Base-by-base conservation (phyloP, 177 flowering plant genomes). In the Vitis hybrid region DNA sequence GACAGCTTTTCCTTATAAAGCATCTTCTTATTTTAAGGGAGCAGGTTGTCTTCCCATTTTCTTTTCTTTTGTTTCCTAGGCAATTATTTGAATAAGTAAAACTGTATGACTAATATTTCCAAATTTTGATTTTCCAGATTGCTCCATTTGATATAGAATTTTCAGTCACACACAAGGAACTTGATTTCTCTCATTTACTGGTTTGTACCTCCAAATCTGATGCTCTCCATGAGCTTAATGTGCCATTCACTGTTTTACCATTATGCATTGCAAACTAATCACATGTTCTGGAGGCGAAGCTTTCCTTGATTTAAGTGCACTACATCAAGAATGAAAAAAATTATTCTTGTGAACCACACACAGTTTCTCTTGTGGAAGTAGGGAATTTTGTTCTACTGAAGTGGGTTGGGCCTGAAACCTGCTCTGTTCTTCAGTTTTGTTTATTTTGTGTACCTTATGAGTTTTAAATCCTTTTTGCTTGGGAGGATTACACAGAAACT, bases 181-280 rank as follows among this genome's bases (percentile, higher is more conserved):
- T 96, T 58, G 99, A 96, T 82, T 96, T 96, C 88, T 93, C 99
- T 62, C 98, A 96, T 85, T 82, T 92, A 81, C 86, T 93, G 98
- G 99, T 95, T 70, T 75, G 91, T 84, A 20, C 63, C 61, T 7
- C 13, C 12, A 20, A 55, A 46, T 0, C 61, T 51, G 24, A 67
- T 58, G 27, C 54, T 54, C 17, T 27, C n/a, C 15, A 21, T 27
- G 24, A 20, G 15, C 13, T 8, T 15, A 17, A 12, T 54, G 32
- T 30, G 32, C 32, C 32, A 20, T 68, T 58, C 11, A 32, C 27
- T 52, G 15, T 72, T 60, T 52, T 60, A 27, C 7, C 4, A 17
- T 59, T 59, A 17, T 71, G 15, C 27, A n/a, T 63, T 30, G 58
- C 35, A 46, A 20, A 55, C 51, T 30, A 71, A 77, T 75, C 20